phyloP scores from a whole-genome alignment of 345 rosid genomes.

The Acer campestre region DNA sequence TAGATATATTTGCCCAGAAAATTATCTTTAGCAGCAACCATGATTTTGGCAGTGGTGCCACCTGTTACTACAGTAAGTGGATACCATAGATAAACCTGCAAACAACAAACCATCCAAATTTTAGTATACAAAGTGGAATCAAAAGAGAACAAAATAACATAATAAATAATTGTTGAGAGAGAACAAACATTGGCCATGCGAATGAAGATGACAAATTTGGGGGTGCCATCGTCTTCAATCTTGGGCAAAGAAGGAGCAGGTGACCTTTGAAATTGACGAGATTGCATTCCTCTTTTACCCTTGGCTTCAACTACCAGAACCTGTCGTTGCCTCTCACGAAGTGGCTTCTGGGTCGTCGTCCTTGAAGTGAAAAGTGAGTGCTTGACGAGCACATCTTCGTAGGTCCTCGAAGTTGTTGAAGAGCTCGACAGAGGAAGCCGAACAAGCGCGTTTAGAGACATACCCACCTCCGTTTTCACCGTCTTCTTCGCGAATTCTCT shows the following conservation, averaged over 20 bases:
- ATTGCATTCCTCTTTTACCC: slow-evolving; percentile 77
- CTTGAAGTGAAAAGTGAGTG: slow-evolving; percentile 58
- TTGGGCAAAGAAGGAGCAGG: slow-evolving; percentile 79
- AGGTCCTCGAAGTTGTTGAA: slow-evolving; percentile 22
- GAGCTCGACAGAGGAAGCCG: slow-evolving; percentile 65
- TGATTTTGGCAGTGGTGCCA: slow-evolving; percentile 95
- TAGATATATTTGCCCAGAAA: slow-evolving; percentile 90
- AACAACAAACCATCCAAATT: neutral
- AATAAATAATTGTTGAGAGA: neutral
- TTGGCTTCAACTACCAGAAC: slow-evolving; percentile 72
- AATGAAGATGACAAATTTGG: slow-evolving; percentile 84
- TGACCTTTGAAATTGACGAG: slow-evolving; percentile 74
- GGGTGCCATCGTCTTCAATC: slow-evolving; percentile 95
- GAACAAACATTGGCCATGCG: slow-evolving; percentile 81
- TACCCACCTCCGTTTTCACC: slow-evolving; percentile 58
- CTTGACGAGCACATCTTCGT: slow-evolving; percentile 54
- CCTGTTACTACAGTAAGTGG: slow-evolving; percentile 82
- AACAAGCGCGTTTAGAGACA: slow-evolving; percentile 71
- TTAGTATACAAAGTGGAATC: neutral
- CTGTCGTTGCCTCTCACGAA: slow-evolving; percentile 21
- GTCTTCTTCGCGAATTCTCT: neutral
- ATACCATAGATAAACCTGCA: slow-evolving; percentile 89
- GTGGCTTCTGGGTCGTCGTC: slow-evolving; percentile 30
- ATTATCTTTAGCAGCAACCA: slow-evolving; percentile 95
- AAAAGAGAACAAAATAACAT: neutral